Base-by-base conservation (phyloP, 2,329 filamentous ascomycete genomes). In the Capronia coronata region DNA sequence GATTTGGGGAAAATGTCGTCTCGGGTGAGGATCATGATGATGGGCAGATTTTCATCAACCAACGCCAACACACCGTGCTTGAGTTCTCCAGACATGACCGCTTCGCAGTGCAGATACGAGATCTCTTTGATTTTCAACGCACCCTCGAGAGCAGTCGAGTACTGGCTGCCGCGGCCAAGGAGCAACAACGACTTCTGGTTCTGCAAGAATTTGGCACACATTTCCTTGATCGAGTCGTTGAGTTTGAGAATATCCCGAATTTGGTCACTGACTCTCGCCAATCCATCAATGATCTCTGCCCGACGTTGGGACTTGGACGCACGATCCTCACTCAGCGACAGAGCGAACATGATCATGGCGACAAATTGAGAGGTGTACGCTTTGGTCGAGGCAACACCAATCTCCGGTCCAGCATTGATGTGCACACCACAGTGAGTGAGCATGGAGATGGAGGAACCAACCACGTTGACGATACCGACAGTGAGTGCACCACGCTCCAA, bases 41-140 rank as follows among this genome's bases (percentile, higher is more conserved):
- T 98, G 56, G 93, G 93, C 30, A 98, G 82, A 73, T 95, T 91
- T 79, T 98, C 93, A 64, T 98, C 93, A 52, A 98, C 93, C 56
- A 98, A 79, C 46, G 93, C 93, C 67, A 98, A 77, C 45, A 98
- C 93, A 77, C 93, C 93, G 71, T 98, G 93, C 82, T 98, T 98
- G 64, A 98, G 80, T 75, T 98, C 93, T 72, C 93, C 93, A 58
- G 93, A 97, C 93, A 98, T 98, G 76, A 98, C 93, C 63, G 93
- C 93, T 75, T 98, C 93, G 72, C 93, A 98, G 73, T 98, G 93
- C 52, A 98, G 86, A 73, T 98, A 98, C 14, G 91, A 97, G 64
- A 98, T 98, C 75, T 98, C 93, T 81, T 98, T 98, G 73, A 98
- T 98, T 79, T 98, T 98, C 62, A 98, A 78, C 43, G 93, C 93